Evolutionary conservation across 2,329 filamentous ascomycete species (phyloP).

Genomic region (Hyphodiscus sp.): DNA sequence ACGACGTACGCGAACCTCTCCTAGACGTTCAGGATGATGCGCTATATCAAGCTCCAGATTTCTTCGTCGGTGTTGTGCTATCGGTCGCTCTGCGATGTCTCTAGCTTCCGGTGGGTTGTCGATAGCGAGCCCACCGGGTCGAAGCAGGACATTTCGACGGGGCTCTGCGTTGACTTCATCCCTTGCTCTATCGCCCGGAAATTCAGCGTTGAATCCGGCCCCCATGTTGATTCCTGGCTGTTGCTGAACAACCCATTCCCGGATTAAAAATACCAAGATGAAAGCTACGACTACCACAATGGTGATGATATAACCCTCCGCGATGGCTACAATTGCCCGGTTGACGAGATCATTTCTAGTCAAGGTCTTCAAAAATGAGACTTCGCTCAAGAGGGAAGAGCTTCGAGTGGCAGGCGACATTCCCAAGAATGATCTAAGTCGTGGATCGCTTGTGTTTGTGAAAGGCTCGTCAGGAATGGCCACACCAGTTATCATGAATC

Average conservation of each 20-base stretch:
- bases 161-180: constrained; percentile 13
- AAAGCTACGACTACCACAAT: constrained; percentile 87
- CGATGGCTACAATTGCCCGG: constrained; percentile 68
- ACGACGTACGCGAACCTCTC: neutral
- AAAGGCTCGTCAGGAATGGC: constrained; percentile 5
- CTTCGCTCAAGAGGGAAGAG: constrained; percentile 49
- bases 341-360: constrained; percentile 70
- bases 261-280: constrained; percentile 91
- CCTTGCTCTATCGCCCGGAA: constrained; percentile 41
- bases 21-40: neutral
- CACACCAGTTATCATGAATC: constrained; percentile 15
- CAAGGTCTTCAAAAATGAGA: constrained; percentile 50
- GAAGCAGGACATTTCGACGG: neutral
- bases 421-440: constrained; percentile 2
- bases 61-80: neutral
- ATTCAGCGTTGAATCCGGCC: constrained; percentile 45
- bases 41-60: neutral
- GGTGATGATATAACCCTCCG: constrained; percentile 93
- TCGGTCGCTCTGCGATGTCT: neutral
- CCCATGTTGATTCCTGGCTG: constrained; percentile 87
- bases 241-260: constrained; percentile 97
- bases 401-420: constrained; percentile 5
- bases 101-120: neutral
- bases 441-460: constrained; percentile 10
- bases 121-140: constrained; percentile 4